Evolutionary conservation across 2,329 filamentous ascomycete genomes (phyloP).

Genomic region (Fusarium buxicola): DNA sequence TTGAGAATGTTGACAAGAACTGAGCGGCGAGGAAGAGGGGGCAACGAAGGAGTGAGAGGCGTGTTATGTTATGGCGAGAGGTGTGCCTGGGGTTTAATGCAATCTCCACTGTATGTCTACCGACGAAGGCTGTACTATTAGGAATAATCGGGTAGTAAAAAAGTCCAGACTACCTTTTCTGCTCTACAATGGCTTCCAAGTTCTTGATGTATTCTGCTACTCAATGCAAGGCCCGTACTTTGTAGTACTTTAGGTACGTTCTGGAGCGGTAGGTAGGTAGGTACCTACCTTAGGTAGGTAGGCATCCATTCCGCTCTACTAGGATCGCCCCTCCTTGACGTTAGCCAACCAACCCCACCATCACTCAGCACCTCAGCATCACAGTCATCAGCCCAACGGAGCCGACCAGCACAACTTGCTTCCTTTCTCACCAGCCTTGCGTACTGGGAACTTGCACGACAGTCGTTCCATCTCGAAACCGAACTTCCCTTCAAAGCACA

Average conservation of each 20-base stretch:
- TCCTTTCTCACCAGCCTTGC: slow-evolving; percentile 40
- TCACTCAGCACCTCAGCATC: slow-evolving; percentile 35
- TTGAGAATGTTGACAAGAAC: slow-evolving; percentile 62
- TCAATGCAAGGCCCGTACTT: too few species aligned
- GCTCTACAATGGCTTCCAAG: slow-evolving; percentile 20
- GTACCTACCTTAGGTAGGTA: background rate
- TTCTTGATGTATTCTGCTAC: background rate
- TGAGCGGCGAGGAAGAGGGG: slow-evolving; percentile 7
- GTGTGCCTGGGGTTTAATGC: slow-evolving; percentile 30
- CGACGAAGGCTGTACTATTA: slow-evolving; percentile 48
- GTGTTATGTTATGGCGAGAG: slow-evolving; percentile 14
- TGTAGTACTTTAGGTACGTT: too few species aligned
- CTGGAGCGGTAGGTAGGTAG: background rate
- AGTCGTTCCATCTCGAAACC: background rate
- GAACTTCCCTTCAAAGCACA: slow-evolving; percentile 1
- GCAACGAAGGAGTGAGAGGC: background rate
- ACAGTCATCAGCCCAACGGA: slow-evolving; percentile 34
- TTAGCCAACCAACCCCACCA: slow-evolving; percentile 42
- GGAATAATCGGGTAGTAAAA: slow-evolving; percentile 42
- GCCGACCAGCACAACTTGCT: slow-evolving; percentile 16
- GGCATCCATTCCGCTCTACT: slow-evolving; percentile 19
- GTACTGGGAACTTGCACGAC: slow-evolving; percentile 20
- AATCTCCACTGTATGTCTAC: slow-evolving; percentile 63
- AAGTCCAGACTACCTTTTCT: slow-evolving; percentile 39
- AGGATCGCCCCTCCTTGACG: slow-evolving; percentile 31